A percentile compares a stretch with the other conserved stretches of the same genome.
phyloP scores from a whole-genome alignment of 768 basidiomycete species.

The Trametopsis cervina region DNA sequence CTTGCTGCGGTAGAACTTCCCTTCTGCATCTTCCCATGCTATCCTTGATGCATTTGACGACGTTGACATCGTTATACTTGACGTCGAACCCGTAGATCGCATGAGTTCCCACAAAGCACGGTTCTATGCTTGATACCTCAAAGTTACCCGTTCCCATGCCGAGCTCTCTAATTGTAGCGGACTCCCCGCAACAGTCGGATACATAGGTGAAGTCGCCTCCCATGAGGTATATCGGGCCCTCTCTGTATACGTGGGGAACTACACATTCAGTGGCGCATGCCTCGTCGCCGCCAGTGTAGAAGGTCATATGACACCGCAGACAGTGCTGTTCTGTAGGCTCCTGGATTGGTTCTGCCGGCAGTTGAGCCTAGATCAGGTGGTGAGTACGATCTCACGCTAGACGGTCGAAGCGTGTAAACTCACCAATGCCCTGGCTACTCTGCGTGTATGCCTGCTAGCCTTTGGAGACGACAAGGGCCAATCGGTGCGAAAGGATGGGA shows the following conservation, averaged over 20 bases:
- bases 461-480: background rate
- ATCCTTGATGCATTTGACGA: background rate
- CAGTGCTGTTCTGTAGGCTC: constrained; percentile 1
- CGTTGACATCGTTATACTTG: background rate
- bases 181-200: constrained; percentile 1
- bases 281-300: background rate
- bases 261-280: background rate
- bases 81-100: background rate
- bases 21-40: background rate
- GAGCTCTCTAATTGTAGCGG: background rate
- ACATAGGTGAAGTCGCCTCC: background rate
- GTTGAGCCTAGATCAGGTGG: too few species aligned
- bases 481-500: background rate
- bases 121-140: background rate
- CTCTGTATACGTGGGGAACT: background rate
- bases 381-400: too few species aligned
- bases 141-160: background rate
- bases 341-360: background rate
- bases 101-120: background rate
- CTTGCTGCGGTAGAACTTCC: background rate
- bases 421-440: too few species aligned
- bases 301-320: background rate
- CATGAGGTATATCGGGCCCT: background rate
- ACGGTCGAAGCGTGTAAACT: too few species aligned
- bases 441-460: background rate